Percentiles rank a stretch among this genome's conserved stretches.
Conservation (phyloP, 2,329 filamentous ascomycete genomes). For the Didymella lethalis region DNA sequence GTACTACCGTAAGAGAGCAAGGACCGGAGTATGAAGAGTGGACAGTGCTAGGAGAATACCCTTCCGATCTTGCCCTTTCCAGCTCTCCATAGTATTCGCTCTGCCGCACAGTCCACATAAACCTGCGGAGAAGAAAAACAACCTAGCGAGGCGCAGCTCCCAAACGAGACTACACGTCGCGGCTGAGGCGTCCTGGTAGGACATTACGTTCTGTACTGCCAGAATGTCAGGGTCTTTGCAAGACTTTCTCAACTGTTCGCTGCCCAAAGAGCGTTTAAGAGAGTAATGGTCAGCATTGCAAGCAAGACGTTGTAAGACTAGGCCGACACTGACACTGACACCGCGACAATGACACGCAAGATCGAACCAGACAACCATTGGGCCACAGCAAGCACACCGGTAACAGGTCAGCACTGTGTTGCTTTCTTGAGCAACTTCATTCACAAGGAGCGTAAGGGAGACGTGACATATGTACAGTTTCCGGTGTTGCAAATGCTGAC, state of each 20-base stretch:
- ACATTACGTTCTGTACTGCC: too few species aligned
- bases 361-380: neutral
- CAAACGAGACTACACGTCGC: too few species aligned
- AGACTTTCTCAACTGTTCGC: neutral
- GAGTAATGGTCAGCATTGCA: neutral
- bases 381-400: too few species aligned
- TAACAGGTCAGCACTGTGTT: neutral
- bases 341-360: neutral
- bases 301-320: neutral
- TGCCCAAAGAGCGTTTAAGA: neutral
- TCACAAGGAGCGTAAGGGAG: neutral
- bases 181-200: too few species aligned
- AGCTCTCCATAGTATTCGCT: neutral
- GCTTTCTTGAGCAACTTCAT: neutral
- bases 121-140: too few species aligned
- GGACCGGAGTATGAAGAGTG: neutral
- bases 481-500: neutral
- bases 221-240: too few species aligned
- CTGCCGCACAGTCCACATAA: neutral
- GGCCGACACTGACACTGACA: neutral
- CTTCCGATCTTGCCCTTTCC: neutral
- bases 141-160: too few species aligned
- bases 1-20: neutral
- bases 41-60: too few species aligned
- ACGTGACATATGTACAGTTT: neutral